A percentile compares a stretch with the other conserved stretches of the same genome.
Evolutionary conservation across 75 land plant genomes (phyloP).

Genomic region (Pinus albicaulis): DNA sequence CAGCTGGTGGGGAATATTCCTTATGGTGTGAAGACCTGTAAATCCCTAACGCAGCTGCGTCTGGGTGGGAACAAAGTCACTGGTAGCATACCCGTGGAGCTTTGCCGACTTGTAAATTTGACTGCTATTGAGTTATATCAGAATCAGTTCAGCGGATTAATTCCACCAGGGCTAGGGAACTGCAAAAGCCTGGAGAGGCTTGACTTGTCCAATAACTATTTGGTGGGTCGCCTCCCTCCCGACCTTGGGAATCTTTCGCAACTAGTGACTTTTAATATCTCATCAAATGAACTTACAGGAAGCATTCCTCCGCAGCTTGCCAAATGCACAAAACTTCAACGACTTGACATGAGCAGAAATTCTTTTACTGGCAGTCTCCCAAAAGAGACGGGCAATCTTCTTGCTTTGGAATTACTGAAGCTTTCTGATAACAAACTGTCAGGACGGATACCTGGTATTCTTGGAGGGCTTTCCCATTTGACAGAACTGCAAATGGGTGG

Average conservation of each 20-base stretch:
- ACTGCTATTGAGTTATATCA: slow-evolving; percentile 46
- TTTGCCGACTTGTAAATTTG: slow-evolving; percentile 68
- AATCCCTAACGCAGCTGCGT: slow-evolving; percentile 61
- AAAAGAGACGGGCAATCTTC: slow-evolving; percentile 56
- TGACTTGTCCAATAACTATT: slow-evolving; percentile 45
- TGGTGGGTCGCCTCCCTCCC: slow-evolving; percentile 44
- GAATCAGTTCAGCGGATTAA: slow-evolving; percentile 65
- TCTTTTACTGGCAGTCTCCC: slow-evolving; percentile 43
- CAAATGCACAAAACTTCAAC: slow-evolving; percentile 49
- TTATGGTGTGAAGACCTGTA: slow-evolving; percentile 37
- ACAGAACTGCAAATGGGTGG: slow-evolving; percentile 81
- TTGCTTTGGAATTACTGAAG: slow-evolving; percentile 47
- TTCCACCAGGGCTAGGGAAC: slow-evolving; percentile 52
- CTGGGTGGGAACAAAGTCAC: slow-evolving; percentile 59
- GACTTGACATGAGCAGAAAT: slow-evolving; percentile 65
- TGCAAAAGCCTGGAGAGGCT: slow-evolving; percentile 65
- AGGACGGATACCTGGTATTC: slow-evolving; percentile 51
- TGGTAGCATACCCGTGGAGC: slow-evolving; percentile 63
- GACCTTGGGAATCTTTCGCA: slow-evolving; percentile 58
- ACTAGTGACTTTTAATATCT: slow-evolving; percentile 58
- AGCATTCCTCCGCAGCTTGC: slow-evolving; percentile 53
- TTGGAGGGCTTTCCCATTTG: slow-evolving; percentile 65
- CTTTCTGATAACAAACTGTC: slow-evolving; percentile 69
- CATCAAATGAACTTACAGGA: slow-evolving; percentile 59
- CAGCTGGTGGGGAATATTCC: slow-evolving; percentile 64